Conservation (phyloP, 257 asterid species). For the Ballota nigra region DNA sequence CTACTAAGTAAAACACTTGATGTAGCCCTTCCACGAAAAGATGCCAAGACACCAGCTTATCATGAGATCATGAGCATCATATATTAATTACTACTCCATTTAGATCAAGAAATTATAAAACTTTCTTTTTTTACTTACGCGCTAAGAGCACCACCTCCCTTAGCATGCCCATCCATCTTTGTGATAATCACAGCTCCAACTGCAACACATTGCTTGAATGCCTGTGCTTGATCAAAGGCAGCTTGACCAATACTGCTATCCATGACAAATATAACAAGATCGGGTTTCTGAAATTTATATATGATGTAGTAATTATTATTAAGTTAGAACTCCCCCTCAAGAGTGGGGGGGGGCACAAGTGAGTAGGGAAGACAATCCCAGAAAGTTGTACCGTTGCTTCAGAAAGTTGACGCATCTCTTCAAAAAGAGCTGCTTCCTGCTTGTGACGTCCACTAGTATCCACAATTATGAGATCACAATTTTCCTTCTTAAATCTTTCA, state of each 20-base stretch:
- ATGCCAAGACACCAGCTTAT: background rate
- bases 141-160: conserved; percentile 99
- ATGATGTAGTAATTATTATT: conserved; percentile 10
- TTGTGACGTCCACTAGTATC: conserved; percentile 99
- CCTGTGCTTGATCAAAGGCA: conserved; percentile 98
- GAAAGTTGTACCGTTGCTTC: conserved; percentile 68
- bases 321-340: conserved; percentile 5
- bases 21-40: background rate
- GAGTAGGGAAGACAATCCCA: background rate
- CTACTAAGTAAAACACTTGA: background rate
- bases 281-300: conserved; percentile 75
- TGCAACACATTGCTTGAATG: conserved; percentile 93
- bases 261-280: conserved; percentile 95
- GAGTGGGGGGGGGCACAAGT: background rate
- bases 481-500: conserved; percentile 87
- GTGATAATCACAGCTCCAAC: conserved; percentile 98
- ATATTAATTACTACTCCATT: background rate
- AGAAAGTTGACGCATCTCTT: conserved; percentile 99
- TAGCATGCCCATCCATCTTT: conserved; percentile 99
- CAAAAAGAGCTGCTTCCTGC: conserved; percentile 94
- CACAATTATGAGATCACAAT: conserved; percentile 88
- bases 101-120: background rate
- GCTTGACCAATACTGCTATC: conserved; percentile 99
- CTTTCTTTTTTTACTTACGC: conserved; percentile 67
- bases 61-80: background rate